These are phyloP conservation scores for Colletotrichum gloeosporioides DNA, from an alignment of 2,329 filamentous ascomycete species.

Conservation along the genomic window DNA sequence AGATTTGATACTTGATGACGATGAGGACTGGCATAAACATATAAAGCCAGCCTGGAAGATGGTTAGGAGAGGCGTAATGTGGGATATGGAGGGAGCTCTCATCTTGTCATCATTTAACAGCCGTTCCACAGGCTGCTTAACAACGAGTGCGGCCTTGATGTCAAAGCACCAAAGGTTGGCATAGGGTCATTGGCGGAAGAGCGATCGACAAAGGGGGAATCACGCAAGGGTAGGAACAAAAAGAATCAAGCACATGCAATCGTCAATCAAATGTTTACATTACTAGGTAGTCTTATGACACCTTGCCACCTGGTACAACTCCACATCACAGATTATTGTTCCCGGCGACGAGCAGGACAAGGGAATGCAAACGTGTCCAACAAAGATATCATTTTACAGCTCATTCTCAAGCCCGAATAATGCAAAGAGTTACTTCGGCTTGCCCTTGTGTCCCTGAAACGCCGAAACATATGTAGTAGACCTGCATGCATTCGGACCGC, in stretches of 20 bases:
- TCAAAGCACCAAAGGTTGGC: neutral
- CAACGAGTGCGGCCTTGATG: neutral
- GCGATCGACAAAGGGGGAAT: neutral
- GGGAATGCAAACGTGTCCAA: neutral
- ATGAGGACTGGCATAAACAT: neutral
- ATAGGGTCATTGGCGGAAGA: neutral
- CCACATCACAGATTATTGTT: neutral
- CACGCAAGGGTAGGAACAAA: neutral
- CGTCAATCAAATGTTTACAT: neutral
- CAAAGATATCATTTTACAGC: slow-evolving; percentile 9
- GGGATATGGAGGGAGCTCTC: neutral
- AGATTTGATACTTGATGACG: neutral
- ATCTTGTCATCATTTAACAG: neutral
- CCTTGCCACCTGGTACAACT: neutral
- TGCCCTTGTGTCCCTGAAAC: slow-evolving; percentile 10
- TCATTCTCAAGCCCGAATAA: slow-evolving; percentile 6
- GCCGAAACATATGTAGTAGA: slow-evolving; percentile 2
- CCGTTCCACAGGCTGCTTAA: neutral
- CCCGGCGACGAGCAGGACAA: neutral
- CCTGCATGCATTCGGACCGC: neutral
- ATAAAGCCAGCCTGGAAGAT: neutral
- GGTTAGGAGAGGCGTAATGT: neutral
- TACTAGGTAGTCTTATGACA: neutral
- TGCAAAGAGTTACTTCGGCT: neutral
- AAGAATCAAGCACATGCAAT: neutral